Evolutionary conservation across 768 basidiomycete species (phyloP).

Genomic region (Suillus lakei): DNA sequence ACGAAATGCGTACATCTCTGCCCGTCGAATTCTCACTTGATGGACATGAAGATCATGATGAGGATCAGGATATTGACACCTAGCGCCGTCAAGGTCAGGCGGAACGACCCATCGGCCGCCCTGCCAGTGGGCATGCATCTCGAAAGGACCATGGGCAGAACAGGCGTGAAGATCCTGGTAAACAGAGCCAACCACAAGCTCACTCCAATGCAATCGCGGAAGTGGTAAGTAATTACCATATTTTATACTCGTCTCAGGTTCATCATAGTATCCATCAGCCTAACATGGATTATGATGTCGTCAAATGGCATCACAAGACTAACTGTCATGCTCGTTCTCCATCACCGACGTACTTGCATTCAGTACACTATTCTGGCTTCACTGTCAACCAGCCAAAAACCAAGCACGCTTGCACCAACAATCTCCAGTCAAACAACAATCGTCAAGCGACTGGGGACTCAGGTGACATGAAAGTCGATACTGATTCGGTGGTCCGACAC

Average conservation of each 20-base stretch:
- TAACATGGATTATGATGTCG: not conserved
- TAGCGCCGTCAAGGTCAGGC: not conserved
- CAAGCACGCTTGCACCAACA: not conserved
- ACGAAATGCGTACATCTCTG: not conserved
- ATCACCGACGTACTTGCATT: not conserved
- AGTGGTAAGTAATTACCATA: not conserved
- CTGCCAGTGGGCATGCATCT: not conserved
- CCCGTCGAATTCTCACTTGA: not conserved
- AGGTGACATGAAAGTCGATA: not conserved
- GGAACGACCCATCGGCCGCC: not conserved
- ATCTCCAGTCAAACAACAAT: not conserved
- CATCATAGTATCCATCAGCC: not conserved
- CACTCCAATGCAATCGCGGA: not conserved
- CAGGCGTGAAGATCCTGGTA: not conserved
- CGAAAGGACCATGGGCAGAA: not conserved
- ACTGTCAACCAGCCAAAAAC: not conserved
- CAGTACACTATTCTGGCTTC: not conserved
- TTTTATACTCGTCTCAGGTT: not conserved
- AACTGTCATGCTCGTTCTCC: not conserved
- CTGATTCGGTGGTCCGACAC: not conserved
- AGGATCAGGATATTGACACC: not conserved
- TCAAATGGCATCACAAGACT: not conserved
- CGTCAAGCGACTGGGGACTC: not conserved
- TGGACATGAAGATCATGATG: not conserved
- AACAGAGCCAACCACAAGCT: not conserved